A percentile compares a stretch with the other conserved stretches of the same genome.
These are phyloP conservation scores for Rutstroemia sp. DNA, from an alignment of 2,329 filamentous ascomycete species.

Conservation along the genomic window DNA sequence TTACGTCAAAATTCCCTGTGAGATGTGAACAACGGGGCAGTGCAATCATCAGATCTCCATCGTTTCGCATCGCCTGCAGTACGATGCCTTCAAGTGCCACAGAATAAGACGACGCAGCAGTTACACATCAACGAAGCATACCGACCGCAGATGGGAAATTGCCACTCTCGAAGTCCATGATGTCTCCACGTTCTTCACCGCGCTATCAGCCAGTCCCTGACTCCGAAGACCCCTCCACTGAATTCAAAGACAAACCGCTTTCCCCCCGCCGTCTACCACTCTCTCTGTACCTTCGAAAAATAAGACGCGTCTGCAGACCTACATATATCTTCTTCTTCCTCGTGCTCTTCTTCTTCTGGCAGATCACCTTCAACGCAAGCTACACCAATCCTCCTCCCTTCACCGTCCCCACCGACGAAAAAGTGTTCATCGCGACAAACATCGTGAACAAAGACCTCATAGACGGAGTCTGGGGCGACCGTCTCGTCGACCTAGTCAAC, in stretches of 20 bases:
- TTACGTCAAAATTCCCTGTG: no score
- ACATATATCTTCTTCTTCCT: slow-evolving; percentile 20
- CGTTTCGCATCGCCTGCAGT: no score
- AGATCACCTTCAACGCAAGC: slow-evolving; percentile 34
- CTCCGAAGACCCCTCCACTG: slow-evolving; percentile 10
- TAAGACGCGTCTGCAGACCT: slow-evolving; percentile 17
- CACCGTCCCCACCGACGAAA: slow-evolving; percentile 45
- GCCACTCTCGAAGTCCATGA: no score
- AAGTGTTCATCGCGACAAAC: slow-evolving; percentile 67
- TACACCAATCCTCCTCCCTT: slow-evolving; percentile 36
- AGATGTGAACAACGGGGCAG: no score
- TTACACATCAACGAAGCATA: neutral
- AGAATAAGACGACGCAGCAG: no score
- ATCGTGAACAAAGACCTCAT: slow-evolving; percentile 62
- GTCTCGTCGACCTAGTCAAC: slow-evolving; percentile 53
- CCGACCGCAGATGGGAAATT: neutral
- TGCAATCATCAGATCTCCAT: no score
- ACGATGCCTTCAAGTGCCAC: no score
- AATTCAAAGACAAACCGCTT: slow-evolving; percentile 22
- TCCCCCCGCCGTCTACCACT: slow-evolving; percentile 9
- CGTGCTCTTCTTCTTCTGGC: slow-evolving; percentile 18
- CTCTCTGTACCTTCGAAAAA: slow-evolving; percentile 10
- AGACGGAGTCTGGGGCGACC: slow-evolving; percentile 55
- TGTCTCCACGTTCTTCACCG: slow-evolving; percentile 21
- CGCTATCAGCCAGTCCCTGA: slow-evolving; percentile 20